Percentiles rank a stretch among this genome's conserved stretches.
Conservation (phyloP, 495 filamentous ascomycete species). For the Penicillium pancosmium region DNA sequence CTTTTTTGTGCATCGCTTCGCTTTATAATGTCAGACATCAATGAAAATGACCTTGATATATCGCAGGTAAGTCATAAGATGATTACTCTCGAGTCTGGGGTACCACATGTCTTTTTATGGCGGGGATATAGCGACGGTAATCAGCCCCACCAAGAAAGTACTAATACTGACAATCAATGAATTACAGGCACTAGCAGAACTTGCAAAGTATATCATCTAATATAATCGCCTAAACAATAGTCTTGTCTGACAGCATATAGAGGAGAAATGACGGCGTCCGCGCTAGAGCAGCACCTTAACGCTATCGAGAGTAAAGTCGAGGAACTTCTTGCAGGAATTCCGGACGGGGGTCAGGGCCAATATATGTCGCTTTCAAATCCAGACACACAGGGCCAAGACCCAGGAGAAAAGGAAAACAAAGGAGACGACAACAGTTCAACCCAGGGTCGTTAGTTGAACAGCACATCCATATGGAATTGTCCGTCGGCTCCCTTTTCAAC, state of each 20-base stretch:
- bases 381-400: background rate
- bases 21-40: background rate
- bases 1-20: background rate
- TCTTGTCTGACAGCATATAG: constrained; percentile 29
- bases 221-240: background rate
- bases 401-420: constrained; percentile 10
- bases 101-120: background rate
- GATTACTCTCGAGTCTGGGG: background rate
- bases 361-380: background rate
- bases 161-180: background rate
- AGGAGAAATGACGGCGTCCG: constrained; percentile 59
- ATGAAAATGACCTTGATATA: background rate
- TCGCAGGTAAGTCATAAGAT: background rate
- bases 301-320: constrained; percentile 60
- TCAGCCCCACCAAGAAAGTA: background rate
- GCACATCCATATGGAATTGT: constrained; percentile 66
- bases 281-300: constrained; percentile 57
- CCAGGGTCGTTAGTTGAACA: constrained; percentile 48
- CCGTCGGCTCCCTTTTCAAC: constrained; percentile 75
- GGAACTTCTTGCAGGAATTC: constrained; percentile 53
- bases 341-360: constrained; percentile 16
- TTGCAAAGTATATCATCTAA: constrained; percentile 33
- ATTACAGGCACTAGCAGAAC: constrained; percentile 38
- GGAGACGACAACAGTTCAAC: constrained; percentile 4
- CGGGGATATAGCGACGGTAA: background rate